Conservation (phyloP, 1,284 basidiomycete species). For the Retiboletus flavoniger region DNA sequence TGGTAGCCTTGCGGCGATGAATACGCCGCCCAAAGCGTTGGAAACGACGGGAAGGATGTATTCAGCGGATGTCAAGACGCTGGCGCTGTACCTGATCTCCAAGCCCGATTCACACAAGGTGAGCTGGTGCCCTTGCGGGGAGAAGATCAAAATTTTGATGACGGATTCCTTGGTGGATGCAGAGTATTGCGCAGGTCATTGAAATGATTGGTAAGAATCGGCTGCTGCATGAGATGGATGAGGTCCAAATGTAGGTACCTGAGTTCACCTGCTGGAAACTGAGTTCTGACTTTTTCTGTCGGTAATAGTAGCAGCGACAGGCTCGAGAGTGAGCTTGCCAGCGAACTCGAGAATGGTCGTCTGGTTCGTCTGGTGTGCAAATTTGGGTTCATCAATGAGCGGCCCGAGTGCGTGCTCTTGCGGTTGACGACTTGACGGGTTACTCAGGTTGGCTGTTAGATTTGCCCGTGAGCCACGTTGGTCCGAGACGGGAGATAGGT, state of each 20-base stretch:
- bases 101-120: conserved; percentile 70
- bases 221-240: conserved; percentile 81
- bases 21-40: conserved; percentile 71
- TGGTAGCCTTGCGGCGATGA: conserved; percentile 58
- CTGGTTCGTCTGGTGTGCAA: conserved; percentile 92
- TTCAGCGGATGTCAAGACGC: conserved; percentile 78
- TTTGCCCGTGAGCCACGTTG: conserved; percentile 94
- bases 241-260: conserved; percentile 65
- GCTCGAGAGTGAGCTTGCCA: conserved; percentile 81
- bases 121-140: background rate
- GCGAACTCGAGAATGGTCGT: conserved; percentile 95
- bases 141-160: background rate
- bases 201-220: conserved; percentile 71
- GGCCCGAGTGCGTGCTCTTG: conserved; percentile 77
- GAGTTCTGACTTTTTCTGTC: conserved; percentile 3
- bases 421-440: background rate
- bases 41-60: conserved; percentile 78
- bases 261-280: background rate
- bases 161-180: conserved; percentile 13
- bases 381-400: conserved; percentile 97
- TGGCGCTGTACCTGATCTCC: conserved; percentile 77
- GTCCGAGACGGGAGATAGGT: conserved; percentile 98
- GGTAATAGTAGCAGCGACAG: conserved; percentile 69
- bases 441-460: conserved; percentile 41
- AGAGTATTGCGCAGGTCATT: conserved; percentile 79